Conservation (phyloP, 192 early-diverging fungal species). For the Mortierella hygrophila region DNA sequence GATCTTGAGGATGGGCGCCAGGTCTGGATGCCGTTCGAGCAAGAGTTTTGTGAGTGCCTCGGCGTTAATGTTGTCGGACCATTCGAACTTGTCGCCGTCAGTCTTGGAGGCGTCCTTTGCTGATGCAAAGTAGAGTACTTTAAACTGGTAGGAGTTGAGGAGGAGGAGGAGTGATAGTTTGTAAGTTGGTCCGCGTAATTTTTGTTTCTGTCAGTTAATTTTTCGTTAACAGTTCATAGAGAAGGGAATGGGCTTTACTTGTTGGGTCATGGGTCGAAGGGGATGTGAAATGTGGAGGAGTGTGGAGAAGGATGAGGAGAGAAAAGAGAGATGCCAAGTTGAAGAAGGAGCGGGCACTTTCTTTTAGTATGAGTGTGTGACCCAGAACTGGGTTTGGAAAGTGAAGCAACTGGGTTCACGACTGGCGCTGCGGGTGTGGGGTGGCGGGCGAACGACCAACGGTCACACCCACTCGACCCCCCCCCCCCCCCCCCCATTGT, state of each 20-base stretch:
- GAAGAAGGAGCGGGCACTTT: neutral
- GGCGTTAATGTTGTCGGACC: conserved; percentile 36
- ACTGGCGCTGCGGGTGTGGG: neutral
- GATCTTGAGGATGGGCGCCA: conserved; percentile 56
- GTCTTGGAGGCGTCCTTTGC: conserved; percentile 63
- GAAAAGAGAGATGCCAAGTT: neutral
- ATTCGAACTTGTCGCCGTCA: conserved; percentile 58
- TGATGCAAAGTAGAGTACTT: conserved; percentile 72
- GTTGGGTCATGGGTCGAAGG: neutral
- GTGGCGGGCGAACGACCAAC: neutral
- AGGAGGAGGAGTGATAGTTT: neutral
- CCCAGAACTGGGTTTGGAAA: neutral
- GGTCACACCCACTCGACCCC: neutral
- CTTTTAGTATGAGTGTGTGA: neutral
- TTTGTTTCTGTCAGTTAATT: neutral
- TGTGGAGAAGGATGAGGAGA: neutral
- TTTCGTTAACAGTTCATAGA: neutral
- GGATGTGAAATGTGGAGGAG: neutral
- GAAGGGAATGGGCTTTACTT: neutral
- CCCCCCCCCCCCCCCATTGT: neutral
- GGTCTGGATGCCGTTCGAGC: conserved; percentile 48
- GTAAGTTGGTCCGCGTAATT: neutral
- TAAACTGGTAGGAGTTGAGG: conserved; percentile 52
- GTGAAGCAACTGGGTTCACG: neutral
- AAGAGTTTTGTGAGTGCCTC: conserved; percentile 19